Base-by-base conservation (phyloP, 2,329 filamentous ascomycete genomes). In the Podosphaera aphanis region DNA sequence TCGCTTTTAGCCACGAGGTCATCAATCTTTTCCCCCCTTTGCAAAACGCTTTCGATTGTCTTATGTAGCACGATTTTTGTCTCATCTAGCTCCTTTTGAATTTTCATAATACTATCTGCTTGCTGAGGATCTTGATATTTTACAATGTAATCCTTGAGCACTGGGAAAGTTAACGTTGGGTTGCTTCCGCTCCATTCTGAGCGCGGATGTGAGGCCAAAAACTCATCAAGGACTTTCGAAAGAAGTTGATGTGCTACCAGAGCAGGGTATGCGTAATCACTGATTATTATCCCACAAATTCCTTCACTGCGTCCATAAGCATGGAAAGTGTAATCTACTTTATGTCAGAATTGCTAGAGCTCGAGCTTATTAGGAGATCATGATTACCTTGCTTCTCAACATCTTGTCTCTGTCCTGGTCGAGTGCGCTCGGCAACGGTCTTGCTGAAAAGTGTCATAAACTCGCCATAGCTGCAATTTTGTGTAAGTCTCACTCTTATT, bases 61-160 rank as follows among this genome's bases (percentile, higher is more conserved):
- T 95, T 93, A 66, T 95, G 85, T 56, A 98, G 70, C 49, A 93
- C 79, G 59, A 93, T 86, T 73, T 94, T 95, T 49, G 88, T 95
- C 70, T 94, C 86, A 59, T 95, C 86, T 50, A 98, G 70, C 66
- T 98, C 85, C 65, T 84, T 81, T 64, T 95, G 88, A 57, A 98
- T 94, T 70, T 84, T 86, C 69, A 84, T 74, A 60, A 95, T 92
- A 63, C 79, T 88, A 65, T 93, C 85, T 53, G 84, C 86, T 64
- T 92, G 73, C 58, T 77, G 69, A 11, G 88, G 85, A 61, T 94
- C 82, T 66, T 60, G 57, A 37, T 59, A 60, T 53, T 79, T 77
- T 36, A 63, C 59, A 44, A 82, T 70, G 63, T 93, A 93, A 37
- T 84, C 79, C 61, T 83, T 78, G 47, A 95, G 70, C 59, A 79